Conservation (phyloP, 768 basidiomycete genomes). For the Naematelia aurantialba region DNA sequence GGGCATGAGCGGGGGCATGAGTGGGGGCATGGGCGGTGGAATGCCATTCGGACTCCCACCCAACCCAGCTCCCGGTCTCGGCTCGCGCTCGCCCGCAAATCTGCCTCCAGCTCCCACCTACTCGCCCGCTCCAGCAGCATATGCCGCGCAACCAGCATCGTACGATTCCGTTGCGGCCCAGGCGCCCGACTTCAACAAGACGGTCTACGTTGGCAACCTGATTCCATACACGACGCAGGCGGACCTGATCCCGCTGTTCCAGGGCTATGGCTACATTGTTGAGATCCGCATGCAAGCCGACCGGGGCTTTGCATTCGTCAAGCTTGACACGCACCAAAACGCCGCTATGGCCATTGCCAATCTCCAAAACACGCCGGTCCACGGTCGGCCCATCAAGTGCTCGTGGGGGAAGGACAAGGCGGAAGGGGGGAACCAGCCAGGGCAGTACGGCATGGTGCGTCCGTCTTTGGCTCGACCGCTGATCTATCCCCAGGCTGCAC, state of each 20-base stretch:
- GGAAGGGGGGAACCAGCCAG: constrained; percentile 59
- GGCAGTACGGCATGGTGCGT: constrained; percentile 44
- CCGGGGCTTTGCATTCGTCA: constrained; percentile 97
- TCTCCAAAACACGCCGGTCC: constrained; percentile 93
- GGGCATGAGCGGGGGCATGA: constrained; percentile 20
- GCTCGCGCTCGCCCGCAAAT: constrained; percentile 1
- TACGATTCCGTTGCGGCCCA: constrained; percentile 92
- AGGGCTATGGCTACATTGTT: constrained; percentile 91
- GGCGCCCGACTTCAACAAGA: constrained; percentile 88
- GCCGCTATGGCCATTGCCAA: constrained; percentile 98
- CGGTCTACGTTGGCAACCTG: constrained; percentile 97
- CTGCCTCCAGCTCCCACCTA: constrained; percentile 61
- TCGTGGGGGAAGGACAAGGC: constrained; percentile 91
- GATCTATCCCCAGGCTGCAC: neutral
- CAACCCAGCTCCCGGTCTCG: constrained; percentile 1
- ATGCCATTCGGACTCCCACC: neutral
- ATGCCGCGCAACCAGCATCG: constrained; percentile 56
- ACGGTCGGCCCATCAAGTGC: constrained; percentile 95
- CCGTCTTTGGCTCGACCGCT: neutral
- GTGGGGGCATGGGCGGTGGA: constrained; percentile 31
- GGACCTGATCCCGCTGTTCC: constrained; percentile 92
- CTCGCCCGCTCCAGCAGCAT: constrained; percentile 54
- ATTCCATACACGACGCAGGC: constrained; percentile 96
- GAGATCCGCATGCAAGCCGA: constrained; percentile 99
- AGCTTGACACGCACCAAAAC: constrained; percentile 96